Percentiles rank a stretch among this genome's conserved stretches.
Conservation (phyloP, 768 basidiomycete genomes). For the Leccinum fibrillosum region DNA sequence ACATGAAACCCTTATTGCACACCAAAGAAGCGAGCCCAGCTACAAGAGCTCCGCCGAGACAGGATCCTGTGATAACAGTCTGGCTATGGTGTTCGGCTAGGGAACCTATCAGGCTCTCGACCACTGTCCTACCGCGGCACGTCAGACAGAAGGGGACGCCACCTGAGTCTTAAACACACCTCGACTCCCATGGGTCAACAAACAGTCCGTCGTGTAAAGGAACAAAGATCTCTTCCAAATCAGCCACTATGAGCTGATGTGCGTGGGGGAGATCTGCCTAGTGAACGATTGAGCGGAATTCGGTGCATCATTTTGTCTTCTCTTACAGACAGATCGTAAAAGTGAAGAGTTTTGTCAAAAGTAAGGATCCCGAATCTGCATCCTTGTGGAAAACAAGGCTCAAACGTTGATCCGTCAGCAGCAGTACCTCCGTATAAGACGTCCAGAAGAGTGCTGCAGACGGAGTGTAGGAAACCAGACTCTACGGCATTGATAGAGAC, state of each 20-base stretch:
- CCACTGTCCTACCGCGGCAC: conserved; percentile 42
- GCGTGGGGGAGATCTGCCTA: conserved; percentile 47
- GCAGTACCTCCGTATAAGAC: conserved; percentile 59
- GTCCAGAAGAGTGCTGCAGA: conserved; percentile 59
- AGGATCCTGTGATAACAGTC: conserved; percentile 49
- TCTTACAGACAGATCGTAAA: conserved; percentile 84
- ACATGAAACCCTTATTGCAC: conserved; percentile 28
- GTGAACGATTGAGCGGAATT: conserved; percentile 18
- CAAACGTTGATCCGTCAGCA: conserved; percentile 39
- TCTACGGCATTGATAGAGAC: conserved; percentile 65
- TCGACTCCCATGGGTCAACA: conserved; percentile 66
- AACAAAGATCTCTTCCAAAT: conserved; percentile 89
- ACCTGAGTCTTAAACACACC: conserved; percentile 42
- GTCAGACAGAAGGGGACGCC: conserved; percentile 5
- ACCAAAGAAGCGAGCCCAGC: conserved; percentile 73
- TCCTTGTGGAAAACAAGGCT: conserved; percentile 50
- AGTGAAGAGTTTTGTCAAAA: conserved; percentile 78
- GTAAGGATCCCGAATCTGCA: conserved; percentile 77
- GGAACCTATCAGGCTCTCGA: conserved; percentile 63
- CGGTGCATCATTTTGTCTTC: conserved; percentile 5
- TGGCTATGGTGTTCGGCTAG: conserved; percentile 62
- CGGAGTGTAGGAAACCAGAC: conserved; percentile 66
- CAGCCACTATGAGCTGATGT: conserved; percentile 77
- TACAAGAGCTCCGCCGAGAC: conserved; percentile 74
- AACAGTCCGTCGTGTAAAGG: conserved; percentile 74